Conservation (phyloP, 345 rosid genomes). For the Ceriops zippeliana region DNA sequence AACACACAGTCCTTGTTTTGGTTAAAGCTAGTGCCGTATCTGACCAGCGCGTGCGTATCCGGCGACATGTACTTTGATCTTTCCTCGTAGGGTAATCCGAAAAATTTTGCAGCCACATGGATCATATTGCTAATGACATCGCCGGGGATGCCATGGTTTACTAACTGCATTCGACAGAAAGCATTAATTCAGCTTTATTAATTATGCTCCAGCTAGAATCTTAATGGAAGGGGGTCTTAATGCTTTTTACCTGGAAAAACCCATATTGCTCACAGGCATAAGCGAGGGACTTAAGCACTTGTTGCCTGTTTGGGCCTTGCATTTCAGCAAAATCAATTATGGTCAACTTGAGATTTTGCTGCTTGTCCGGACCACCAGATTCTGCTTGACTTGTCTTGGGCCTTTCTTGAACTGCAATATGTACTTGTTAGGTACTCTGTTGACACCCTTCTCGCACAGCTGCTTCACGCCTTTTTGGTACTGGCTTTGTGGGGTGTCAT, state of each 20-base stretch:
- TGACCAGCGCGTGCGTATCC: constrained; percentile 63
- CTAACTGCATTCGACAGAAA: constrained; percentile 41
- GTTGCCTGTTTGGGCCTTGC: constrained; percentile 47
- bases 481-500: constrained; percentile 18
- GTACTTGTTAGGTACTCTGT: constrained; percentile 61
- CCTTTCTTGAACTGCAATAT: constrained; percentile 50
- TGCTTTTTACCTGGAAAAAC: constrained; percentile 59
- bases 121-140: constrained; percentile 56
- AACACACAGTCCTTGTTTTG: constrained; percentile 77
- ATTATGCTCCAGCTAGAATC: background rate
- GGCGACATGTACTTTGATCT: constrained; percentile 74
- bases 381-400: constrained; percentile 24
- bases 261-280: constrained; percentile 69
- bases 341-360: constrained; percentile 49
- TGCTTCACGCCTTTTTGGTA: constrained; percentile 77
- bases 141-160: constrained; percentile 63
- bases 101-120: constrained; percentile 61
- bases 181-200: background rate
- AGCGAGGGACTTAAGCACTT: constrained; percentile 50
- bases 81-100: constrained; percentile 67
- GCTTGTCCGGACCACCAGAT: constrained; percentile 13
- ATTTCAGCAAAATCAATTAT: constrained; percentile 65
- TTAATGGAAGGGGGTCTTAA: background rate
- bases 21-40: constrained; percentile 91
- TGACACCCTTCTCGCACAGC: constrained; percentile 52